Evolutionary conservation across 1,284 basidiomycete species (phyloP), one percentile per base, ranked within the genome.

Genomic region (Cutaneotrichosporon dermatis): DNA sequence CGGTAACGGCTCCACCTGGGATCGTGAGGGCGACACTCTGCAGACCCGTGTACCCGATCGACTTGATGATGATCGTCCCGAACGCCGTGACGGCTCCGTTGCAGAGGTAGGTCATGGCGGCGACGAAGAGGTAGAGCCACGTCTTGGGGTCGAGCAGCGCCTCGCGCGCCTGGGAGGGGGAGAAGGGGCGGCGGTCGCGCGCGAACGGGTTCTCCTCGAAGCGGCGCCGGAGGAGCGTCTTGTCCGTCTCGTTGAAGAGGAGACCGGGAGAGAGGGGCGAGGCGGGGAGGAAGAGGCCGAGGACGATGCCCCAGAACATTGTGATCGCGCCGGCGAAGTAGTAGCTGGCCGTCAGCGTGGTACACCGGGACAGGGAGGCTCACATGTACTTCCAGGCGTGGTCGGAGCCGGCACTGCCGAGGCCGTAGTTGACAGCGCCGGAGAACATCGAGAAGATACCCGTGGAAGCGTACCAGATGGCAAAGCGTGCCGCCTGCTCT

Each of bases 381-480:
- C 41, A 76, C 75, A 82, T 78, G 62, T 78, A 77, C 67, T 82
- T 81, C 82, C 82, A 83, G 0, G 79, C 74, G 15, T 76, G 70
- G 7, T 74, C 59, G 1, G 77, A 70, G 6, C 68, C 67, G 0
- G 71, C 71, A 7, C 76, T 74, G 0, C 79, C 80, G 3, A 82
- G 69, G 1, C 80, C 81, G 59, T 79, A 82, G 71, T 82, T 82
- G 66, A 82, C 72, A 15, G 80, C 66, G 8, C 81, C 79, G 2
- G 72, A 72, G 58, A 82, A 77, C 69, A 76, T 75, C 51, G 64
- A 66, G 64, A 75, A 75, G 36, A 77, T 67, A 1, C 81, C 81
- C 0, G 79, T 82, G 9, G 81, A 79, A 6, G 77, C 79, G 67
- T 82, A 82, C 80, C 81, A 82, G 44, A 81, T 73, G 0, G 79